These are phyloP conservation scores for Naganishia liquefaciens DNA, from an alignment of 1,284 basidiomycete genomes.

Conservation along the genomic window DNA sequence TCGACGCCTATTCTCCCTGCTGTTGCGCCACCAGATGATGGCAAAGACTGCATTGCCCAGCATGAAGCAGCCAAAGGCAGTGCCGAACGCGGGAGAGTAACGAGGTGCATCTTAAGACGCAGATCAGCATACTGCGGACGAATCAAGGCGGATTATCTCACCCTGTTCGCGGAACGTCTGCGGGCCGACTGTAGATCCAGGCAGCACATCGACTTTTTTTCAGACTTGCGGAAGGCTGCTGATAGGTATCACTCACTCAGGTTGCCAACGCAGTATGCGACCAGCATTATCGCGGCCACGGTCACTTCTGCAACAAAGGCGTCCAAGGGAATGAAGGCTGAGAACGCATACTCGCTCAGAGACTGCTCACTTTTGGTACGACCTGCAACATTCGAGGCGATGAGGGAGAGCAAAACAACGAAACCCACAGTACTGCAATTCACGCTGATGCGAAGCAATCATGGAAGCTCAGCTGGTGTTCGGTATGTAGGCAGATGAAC, in stretches of 20 bases:
- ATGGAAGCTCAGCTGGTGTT: conserved; percentile 22
- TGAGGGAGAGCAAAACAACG: conserved; percentile 35
- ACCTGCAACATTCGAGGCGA: conserved; percentile 34
- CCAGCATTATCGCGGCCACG: conserved; percentile 24
- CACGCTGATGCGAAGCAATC: neutral
- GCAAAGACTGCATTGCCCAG: conserved; percentile 32
- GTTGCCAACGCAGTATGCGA: conserved; percentile 30
- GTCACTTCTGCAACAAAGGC: conserved; percentile 16
- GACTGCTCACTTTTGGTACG: conserved; percentile 23
- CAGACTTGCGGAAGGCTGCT: neutral
- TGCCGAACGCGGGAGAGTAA: conserved; percentile 34
- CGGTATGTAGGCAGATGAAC: neutral
- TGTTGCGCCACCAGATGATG: conserved; percentile 27
- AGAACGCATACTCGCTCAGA: neutral
- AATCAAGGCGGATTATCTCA: neutral
- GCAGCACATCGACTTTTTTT: neutral
- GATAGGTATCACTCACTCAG: conserved; percentile 9
- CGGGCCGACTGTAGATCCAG: conserved; percentile 33
- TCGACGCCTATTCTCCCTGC: conserved; percentile 30
- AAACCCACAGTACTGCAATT: conserved; percentile 35
- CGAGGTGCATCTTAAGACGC: conserved; percentile 33
- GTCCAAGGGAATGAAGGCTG: neutral
- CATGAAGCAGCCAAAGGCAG: conserved; percentile 35
- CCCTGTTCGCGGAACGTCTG: conserved; percentile 35
- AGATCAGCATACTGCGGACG: neutral